Conservation (phyloP, 148 eudicot species). For the Persicaria tinctoria region DNA sequence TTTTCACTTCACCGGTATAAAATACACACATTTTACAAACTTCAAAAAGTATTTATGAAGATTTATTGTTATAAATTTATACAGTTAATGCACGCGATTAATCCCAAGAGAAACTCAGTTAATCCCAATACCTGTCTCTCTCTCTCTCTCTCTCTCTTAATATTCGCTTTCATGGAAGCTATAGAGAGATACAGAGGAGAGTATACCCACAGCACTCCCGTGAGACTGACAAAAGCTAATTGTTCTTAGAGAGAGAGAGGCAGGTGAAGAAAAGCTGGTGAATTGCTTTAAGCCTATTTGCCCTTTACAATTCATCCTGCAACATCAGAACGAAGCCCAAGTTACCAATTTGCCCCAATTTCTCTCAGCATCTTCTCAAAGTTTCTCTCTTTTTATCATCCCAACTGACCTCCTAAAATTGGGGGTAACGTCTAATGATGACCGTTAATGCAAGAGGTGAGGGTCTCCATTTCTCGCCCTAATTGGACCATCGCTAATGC, state of each 20-base stretch:
- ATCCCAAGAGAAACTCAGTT: conserved; percentile 10
- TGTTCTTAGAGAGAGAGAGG: conserved; percentile 12
- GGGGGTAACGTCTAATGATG: conserved; percentile 23
- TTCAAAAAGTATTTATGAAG: not conserved
- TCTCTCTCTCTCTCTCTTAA: not conserved
- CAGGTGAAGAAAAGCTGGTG: not conserved
- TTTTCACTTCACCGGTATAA: not conserved
- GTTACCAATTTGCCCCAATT: not conserved
- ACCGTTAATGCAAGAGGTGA: conserved; percentile 27
- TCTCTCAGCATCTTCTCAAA: conserved; percentile 2
- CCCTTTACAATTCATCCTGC: conserved; percentile 20
- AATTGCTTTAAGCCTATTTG: conserved; percentile 1
- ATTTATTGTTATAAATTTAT: not conserved
- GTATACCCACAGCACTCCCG: conserved; percentile 26
- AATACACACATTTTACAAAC: not conserved
- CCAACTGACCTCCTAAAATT: conserved; percentile 10
- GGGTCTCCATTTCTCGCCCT: conserved; percentile 14
- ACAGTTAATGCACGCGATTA: conserved; percentile 9
- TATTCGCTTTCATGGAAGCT: no score
- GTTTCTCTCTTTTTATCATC: conserved; percentile 19
- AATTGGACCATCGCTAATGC: conserved; percentile 18
- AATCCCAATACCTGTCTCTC: not conserved
- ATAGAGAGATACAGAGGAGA: not conserved
- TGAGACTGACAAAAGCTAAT: conserved; percentile 44
- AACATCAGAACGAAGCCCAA: not conserved